phyloP scores from a whole-genome alignment of 371 early-diverging fungal species.

The Batkoa obscura region DNA sequence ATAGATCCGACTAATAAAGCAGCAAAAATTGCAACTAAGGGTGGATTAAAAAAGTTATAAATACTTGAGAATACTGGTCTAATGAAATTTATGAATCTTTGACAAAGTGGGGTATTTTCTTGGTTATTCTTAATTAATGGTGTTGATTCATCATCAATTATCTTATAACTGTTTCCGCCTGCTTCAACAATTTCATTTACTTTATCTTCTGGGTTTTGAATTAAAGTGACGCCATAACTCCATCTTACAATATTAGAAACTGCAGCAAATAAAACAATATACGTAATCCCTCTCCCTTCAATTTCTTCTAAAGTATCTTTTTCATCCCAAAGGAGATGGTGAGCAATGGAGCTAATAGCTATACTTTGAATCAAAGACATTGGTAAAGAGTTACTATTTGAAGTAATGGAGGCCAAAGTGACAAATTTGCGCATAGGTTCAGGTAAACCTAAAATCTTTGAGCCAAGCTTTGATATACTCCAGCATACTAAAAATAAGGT shows the following conservation, averaged over 20 bases:
- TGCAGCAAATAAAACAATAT: constrained; percentile 50
- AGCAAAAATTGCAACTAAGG: constrained; percentile 27
- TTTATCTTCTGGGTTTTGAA: constrained; percentile 11
- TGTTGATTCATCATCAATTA: background rate
- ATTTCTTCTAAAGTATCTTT: constrained; percentile 37
- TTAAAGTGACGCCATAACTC: constrained; percentile 48
- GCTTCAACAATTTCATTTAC: background rate
- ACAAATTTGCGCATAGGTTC: constrained; percentile 30
- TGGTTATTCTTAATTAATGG: background rate
- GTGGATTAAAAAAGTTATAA: constrained; percentile 25
- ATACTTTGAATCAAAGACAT: constrained; percentile 47
- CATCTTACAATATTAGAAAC: constrained; percentile 52
- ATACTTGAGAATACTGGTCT: background rate
- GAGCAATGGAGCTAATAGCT: constrained; percentile 39
- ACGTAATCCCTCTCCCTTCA: constrained; percentile 51
- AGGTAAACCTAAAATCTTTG: constrained; percentile 16
- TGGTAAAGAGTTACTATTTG: constrained; percentile 53
- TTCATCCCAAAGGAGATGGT: constrained; percentile 29
- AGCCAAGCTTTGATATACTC: constrained; percentile 18
- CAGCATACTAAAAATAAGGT: constrained; percentile 24
- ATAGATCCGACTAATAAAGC: constrained; percentile 26
- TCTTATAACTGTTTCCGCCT: too few species aligned
- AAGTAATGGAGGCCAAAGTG: constrained; percentile 42
- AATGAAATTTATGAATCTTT: background rate
- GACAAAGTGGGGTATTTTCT: background rate